Evolutionary conservation across 2,329 filamentous ascomycete species (phyloP).

Genomic region (Trichoderma harzianum): DNA sequence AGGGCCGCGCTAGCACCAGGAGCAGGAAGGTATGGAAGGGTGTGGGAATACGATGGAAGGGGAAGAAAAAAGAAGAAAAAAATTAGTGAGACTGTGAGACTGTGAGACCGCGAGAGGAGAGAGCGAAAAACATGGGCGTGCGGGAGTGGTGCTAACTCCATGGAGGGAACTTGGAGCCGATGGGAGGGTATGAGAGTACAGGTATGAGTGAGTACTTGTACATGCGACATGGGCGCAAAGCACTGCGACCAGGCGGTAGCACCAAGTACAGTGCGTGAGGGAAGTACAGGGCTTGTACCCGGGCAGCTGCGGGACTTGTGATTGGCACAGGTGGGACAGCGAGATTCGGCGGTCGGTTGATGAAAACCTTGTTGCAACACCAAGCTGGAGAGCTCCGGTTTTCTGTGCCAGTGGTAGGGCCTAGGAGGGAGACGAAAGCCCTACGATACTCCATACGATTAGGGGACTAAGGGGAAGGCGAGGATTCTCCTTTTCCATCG

Average conservation of each 20-base stretch:
- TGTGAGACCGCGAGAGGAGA: not conserved
- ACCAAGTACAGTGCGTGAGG: slow-evolving; percentile 4
- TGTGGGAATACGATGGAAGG: slow-evolving; percentile 17
- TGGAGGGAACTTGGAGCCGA: not conserved
- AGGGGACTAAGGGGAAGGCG: not conserved
- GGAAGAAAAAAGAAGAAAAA: not conserved
- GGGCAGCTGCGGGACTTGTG: not conserved
- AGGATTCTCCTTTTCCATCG: not conserved
- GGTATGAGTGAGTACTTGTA: not conserved
- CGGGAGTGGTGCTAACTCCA: not conserved
- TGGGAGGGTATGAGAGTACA: not conserved
- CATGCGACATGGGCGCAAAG: not conserved
- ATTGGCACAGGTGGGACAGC: not conserved
- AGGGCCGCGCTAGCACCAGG: slow-evolving; percentile 17
- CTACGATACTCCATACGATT: not conserved
- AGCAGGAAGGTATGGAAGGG: slow-evolving; percentile 16
- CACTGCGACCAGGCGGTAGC: not conserved
- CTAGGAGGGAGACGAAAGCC: not conserved
- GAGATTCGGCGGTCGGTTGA: slow-evolving; percentile 15
- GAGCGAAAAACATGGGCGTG: not conserved
- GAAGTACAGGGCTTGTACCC: not conserved
- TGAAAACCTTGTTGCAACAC: slow-evolving; percentile 6
- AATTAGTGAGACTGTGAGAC: not conserved
- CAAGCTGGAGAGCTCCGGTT: not conserved
- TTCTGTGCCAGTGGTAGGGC: not conserved